Evolutionary conservation across 2,329 filamentous ascomycete species (phyloP), one percentile per base, ranked within the genome.

Genomic region (Colletotrichum spaethianum): DNA sequence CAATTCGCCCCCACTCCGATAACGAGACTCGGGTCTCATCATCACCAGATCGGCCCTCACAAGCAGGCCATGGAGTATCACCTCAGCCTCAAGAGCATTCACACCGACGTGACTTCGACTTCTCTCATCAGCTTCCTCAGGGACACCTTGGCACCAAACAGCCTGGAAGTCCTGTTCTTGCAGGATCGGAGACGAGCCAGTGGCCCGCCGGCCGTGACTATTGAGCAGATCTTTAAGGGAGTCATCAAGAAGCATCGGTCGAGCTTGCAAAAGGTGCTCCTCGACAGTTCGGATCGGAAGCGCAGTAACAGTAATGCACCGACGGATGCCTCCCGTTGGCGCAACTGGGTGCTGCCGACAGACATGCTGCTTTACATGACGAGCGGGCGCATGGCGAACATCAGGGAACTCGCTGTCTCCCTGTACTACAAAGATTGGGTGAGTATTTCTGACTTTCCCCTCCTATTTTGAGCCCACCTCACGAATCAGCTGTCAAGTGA

Each of bases 361-460:
- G 91, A 94, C 28, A 88, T 94, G 48, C 79, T 96, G 55, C 86
- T 88, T 0, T 96, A 93, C 79, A 87, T 96, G 64, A 94, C 92
- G 2, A 93, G 93, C 78, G 93, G 93, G 6, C 90, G 91, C 70
- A 94, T 96, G 93, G 86, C 85, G 26, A 90, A 86, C 74, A 82
- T 96, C 53, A 88, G 88, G 67, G 93, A 96, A 81, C 83, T 96
- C 33, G 92, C 92, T 12, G 89, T 94, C 75, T 89, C 90, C 1
- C 87, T 96, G 67, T 89, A 94, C 73, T 94, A 93, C 80, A 90
- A 89, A 75, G 92, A 95, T 77, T 96, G 94, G 93, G 93, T 94
- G 86, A 85, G 90, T 12, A 18, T 38, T 38, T 16, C 4, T 75
- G 62, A 8, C 23, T 9, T 28, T 4, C 14, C n/a, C 23, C 18